Percentiles rank a stretch among this genome's conserved stretches.
Conservation (phyloP, 257 asterid species). For the Fraxinus excelsior region DNA sequence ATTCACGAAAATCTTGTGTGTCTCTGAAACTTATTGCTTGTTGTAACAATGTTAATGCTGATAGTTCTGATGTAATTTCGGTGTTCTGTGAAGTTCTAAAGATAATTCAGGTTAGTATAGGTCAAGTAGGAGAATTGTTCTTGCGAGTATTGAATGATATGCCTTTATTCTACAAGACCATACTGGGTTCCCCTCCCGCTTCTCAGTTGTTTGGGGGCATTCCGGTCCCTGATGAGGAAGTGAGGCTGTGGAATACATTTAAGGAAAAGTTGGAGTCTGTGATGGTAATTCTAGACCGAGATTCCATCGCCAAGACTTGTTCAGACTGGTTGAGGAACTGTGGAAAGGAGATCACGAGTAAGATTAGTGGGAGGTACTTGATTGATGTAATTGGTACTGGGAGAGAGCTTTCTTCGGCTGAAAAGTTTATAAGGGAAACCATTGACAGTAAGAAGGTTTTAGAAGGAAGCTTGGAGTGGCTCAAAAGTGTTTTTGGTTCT, state of each 20-base stretch:
- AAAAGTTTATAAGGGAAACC: conserved; percentile 85
- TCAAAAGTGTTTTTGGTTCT: conserved; percentile 95
- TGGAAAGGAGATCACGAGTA: conserved; percentile 83
- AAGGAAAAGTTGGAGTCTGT: conserved; percentile 76
- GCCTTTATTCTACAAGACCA: conserved; percentile 89
- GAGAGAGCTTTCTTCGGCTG: conserved; percentile 87
- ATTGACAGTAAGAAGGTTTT: conserved; percentile 88
- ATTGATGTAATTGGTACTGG: conserved; percentile 86
- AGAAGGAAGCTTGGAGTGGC: conserved; percentile 98
- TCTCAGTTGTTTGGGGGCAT: conserved; percentile 98
- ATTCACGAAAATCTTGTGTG: conserved; percentile 75
- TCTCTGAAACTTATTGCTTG: conserved; percentile 73
- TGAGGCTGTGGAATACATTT: conserved; percentile 81
- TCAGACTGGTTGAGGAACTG: conserved; percentile 95
- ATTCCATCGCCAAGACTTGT: conserved; percentile 74
- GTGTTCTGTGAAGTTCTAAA: conserved; percentile 82
- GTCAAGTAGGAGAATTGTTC: conserved; percentile 95
- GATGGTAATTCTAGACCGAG: conserved; percentile 72
- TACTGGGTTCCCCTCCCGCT: conserved; percentile 90
- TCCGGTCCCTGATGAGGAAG: conserved; percentile 94
- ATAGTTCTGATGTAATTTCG: conserved; percentile 73
- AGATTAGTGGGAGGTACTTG: conserved; percentile 71
- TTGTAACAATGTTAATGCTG: conserved; percentile 56
- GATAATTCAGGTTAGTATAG: conserved; percentile 84
- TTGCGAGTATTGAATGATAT: conserved; percentile 85